These are phyloP conservation scores for Thielaviopsis euricoi DNA, from an alignment of 2,329 filamentous ascomycete species.

Conservation along the genomic window DNA sequence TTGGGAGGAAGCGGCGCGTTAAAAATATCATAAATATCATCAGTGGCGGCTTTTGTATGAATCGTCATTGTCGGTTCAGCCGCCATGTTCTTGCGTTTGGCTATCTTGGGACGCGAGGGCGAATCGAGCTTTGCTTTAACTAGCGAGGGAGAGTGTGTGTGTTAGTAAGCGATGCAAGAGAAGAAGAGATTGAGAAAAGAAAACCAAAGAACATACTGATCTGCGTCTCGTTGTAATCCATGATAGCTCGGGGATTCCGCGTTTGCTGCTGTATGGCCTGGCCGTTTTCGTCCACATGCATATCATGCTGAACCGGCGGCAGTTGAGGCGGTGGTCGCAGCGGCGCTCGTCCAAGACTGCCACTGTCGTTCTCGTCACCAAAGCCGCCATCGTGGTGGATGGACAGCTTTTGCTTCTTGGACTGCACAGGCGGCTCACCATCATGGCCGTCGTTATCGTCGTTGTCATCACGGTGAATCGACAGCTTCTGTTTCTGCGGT, in stretches of 20 bases:
- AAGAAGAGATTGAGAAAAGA: neutral
- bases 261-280: conserved; percentile 14
- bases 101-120: conserved; percentile 68
- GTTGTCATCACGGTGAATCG: conserved; percentile 8
- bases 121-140: conserved; percentile 91
- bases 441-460: too few relatives aligned
- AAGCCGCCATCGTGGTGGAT: conserved; percentile 8
- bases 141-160: too few relatives aligned
- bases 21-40: conserved; percentile 96
- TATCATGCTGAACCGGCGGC: conserved; percentile 1
- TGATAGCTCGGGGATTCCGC: conserved; percentile 41
- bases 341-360: neutral
- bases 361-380: conserved; percentile 2
- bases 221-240: conserved; percentile 81
- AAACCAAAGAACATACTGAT: conserved; percentile 48
- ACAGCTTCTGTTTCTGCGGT: conserved; percentile 7
- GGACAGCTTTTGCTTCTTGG: conserved; percentile 11
- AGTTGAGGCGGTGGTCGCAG: neutral
- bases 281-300: conserved; percentile 12
- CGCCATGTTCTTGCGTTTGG: conserved; percentile 43
- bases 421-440: conserved; percentile 3
- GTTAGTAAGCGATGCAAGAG: conserved; percentile 17
- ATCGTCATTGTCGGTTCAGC: conserved; percentile 93
- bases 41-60: conserved; percentile 84
- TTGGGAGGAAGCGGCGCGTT: conserved; percentile 54